Evolutionary conservation across 192 early-diverging fungal species (phyloP), one percentile per base, ranked within the genome.

Genomic region (Oehlia diaphana): DNA sequence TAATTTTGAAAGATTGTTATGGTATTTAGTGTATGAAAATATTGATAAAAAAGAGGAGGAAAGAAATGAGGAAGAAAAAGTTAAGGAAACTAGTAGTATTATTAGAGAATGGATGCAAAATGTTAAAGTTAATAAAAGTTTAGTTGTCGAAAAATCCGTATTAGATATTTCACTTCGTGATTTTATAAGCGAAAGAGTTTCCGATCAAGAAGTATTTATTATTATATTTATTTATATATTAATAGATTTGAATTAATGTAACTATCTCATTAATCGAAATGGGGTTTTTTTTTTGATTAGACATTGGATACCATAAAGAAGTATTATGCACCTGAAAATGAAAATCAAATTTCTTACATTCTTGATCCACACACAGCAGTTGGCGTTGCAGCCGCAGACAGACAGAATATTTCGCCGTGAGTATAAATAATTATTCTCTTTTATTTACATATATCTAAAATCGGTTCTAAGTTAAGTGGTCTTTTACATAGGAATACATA

Each of bases 341-440:
- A 63, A 8, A 66, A 85, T 10, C 80, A 83, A n/a, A 72, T 82
- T 37, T 71, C 86, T 1, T 98, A 99, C 65, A 82, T 98, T 49
- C 87, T 99, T 64, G 97, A 98, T 79, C 97, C 97, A 31, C 97
- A 99, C 78, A 99, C 97, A 2, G 96, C 97, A 7, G 96, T 99
- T 68, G 97, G 97, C 79, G 92, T 99, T 35, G 87, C 88, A 49
- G 94, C 95, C 12, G 94, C 95, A 9, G 95, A 98, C 74, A 80
- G 71, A 16, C 62, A 89, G 64, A 39, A 39, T 14, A 63, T 47
- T n/a, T n/a, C 19, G 28, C 42, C n/a, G 70, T 49, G 5, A 49
- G 42, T 72, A 13, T 28, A 26, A 8, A 13, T 73, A 3, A 63
- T 68, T 7, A 49, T 82, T 1, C 76, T 79, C 63, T 74, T 63